Conservation (phyloP, 257 asterid species). For the Nicotiana obtusifolia region DNA sequence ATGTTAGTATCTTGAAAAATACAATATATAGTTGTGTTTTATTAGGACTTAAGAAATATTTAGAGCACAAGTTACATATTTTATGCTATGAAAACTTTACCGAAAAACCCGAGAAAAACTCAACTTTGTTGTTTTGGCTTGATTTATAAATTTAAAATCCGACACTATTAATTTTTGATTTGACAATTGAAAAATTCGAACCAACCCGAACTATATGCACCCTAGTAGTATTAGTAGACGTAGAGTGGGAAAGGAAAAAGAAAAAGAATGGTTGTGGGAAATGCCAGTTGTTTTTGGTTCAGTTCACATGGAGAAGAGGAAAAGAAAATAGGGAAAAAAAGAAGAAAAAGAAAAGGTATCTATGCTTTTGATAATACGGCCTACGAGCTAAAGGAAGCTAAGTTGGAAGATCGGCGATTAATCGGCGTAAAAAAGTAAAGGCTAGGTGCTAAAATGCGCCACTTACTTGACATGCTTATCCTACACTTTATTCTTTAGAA, state of each 20-base stretch:
- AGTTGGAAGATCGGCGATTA: slow-evolving; percentile 1
- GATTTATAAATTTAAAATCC: too few relatives aligned
- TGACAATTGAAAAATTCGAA: too few relatives aligned
- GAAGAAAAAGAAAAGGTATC: neutral
- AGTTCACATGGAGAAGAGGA: slow-evolving; percentile 13
- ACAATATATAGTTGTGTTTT: too few relatives aligned
- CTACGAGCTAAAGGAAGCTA: neutral
- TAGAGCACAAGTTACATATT: too few relatives aligned
- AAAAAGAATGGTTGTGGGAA: neutral
- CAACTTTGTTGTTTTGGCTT: too few relatives aligned
- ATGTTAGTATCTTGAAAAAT: too few relatives aligned
- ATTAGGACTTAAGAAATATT: too few relatives aligned
- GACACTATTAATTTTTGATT: too few relatives aligned
- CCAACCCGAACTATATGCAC: too few relatives aligned
- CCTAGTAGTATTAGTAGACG: neutral
- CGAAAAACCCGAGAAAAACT: too few relatives aligned
- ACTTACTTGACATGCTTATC: slow-evolving; percentile 11
- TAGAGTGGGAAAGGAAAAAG: neutral
- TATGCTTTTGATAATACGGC: slow-evolving; percentile 10
- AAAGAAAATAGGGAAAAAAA: neutral
- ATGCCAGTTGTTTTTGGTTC: slow-evolving; percentile 10
- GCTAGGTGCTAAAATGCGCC: slow-evolving; percentile 5
- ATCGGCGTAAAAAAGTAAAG: neutral
- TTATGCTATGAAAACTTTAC: too few relatives aligned
- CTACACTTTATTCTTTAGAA: slow-evolving; percentile 13